Conservation (phyloP, 345 rosid genomes). For the Geranium brycei region DNA sequence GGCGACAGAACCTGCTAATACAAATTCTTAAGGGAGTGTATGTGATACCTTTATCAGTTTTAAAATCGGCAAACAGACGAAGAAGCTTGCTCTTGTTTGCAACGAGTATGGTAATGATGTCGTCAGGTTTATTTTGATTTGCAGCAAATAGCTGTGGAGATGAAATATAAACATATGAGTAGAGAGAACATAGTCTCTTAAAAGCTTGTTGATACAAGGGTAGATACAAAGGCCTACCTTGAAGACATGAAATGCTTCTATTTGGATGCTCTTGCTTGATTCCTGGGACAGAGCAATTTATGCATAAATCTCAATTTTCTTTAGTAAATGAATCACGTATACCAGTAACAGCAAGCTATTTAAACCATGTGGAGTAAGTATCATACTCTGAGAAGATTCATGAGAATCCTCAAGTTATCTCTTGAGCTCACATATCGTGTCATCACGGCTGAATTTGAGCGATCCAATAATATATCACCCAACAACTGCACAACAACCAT, state of each 20-base stretch:
- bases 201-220: not conserved
- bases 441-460: conserved; percentile 80
- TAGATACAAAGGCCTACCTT: conserved; percentile 33
- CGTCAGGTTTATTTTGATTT: conserved; percentile 60
- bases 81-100: conserved; percentile 67
- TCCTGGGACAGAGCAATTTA: conserved; percentile 34
- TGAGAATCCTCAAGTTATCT: conserved; percentile 80
- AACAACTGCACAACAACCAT: conserved; percentile 35
- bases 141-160: conserved; percentile 56
- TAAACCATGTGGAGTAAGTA: not conserved
- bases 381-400: conserved; percentile 87
- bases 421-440: conserved; percentile 74
- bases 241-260: conserved; percentile 96
- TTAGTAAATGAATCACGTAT: not conserved
- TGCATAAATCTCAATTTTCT: not conserved
- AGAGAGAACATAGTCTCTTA: not conserved
- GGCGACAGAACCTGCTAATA: not conserved
- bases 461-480: conserved; percentile 83
- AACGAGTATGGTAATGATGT: conserved; percentile 44
- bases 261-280: conserved; percentile 91
- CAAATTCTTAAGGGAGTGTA: not conserved
- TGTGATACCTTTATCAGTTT: conserved; percentile 51
- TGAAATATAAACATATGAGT: not conserved
- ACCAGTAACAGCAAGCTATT: not conserved
- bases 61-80: conserved; percentile 57